Base-by-base conservation (phyloP, 2,329 filamentous ascomycete species). In the Fusarium tuaranense region DNA sequence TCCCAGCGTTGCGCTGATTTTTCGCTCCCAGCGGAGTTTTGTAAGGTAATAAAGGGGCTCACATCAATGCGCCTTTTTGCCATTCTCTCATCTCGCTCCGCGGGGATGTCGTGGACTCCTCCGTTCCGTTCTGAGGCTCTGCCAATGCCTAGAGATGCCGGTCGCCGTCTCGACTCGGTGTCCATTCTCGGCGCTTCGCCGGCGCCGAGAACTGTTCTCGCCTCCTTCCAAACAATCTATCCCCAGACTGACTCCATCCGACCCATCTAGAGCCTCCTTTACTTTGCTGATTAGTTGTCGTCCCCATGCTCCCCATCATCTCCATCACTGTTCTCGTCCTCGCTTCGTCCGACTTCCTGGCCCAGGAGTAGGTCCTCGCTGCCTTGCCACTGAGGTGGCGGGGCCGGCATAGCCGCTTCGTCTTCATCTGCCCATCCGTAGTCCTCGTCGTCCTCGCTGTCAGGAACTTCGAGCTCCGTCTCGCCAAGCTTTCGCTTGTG, bases 401-500 rank as follows among this genome's bases (percentile, higher is more conserved):
- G 88, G 5, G 83, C 84, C 13, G 90, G 90, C 76, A 91, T 83
- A 61, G 88, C 86, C 65, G 89, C 88, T 67, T 92, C 91, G 76
- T 92, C 91, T 53, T 90, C 89, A 63, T 93, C 89, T 44, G 88
- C 88, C 92, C 92, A 95, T 16, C 92, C 92, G 78, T 94, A 94
- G 77, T 93, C 90, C 72, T 94, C 92, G 69, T 92, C 91, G 34
- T 88, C 89, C 51, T 92, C 90, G 72, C 89, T 92, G 71, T 91
- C 90, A 3, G 89, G 86, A 55, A 91, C 85, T 76, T 91, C 90
- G 59, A 90, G 84, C 63, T 87, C 88, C 6, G 91, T 88, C 53
- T 92, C 88, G 34, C 77, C 82, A 63, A 93, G 85, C 80, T 94
- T 90, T 76, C 93, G 87, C 83, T 95, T 95, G 83, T 69, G 87